phyloP scores from a whole-genome alignment of 495 filamentous ascomycete genomes.

The Neurospora sp. region DNA sequence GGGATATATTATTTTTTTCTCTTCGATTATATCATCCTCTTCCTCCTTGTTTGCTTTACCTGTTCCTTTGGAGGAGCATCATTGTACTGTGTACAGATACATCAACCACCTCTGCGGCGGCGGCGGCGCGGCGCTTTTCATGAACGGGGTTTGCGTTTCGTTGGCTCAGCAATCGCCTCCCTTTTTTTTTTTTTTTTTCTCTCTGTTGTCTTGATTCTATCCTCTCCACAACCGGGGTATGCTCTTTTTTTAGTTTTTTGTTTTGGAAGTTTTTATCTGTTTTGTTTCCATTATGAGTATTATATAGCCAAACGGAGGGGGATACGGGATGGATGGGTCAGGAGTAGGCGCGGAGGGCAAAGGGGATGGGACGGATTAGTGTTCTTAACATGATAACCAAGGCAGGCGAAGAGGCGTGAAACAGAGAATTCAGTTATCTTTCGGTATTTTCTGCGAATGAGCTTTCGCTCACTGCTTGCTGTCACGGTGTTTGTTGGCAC shows the following conservation, averaged over 20 bases:
- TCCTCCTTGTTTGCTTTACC: background rate
- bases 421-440: background rate
- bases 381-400: background rate
- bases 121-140: background rate
- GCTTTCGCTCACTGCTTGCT: background rate
- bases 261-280: background rate
- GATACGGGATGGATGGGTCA: background rate
- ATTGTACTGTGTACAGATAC: background rate
- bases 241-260: background rate
- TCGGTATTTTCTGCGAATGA: background rate
- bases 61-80: background rate
- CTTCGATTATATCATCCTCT: background rate
- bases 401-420: background rate
- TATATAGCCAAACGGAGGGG: background rate
- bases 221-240: background rate
- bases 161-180: background rate
- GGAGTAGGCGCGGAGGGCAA: background rate
- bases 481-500: background rate
- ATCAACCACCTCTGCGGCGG: background rate
- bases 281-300: background rate
- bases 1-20: background rate
- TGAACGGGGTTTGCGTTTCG: background rate
- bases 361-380: background rate
- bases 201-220: background rate
- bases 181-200: background rate